Evolutionary conservation across 176 grass and related monocot genomes (phyloP), one percentile per base, ranked within the genome.

Genomic region (Cenchrus fungigraminus): DNA sequence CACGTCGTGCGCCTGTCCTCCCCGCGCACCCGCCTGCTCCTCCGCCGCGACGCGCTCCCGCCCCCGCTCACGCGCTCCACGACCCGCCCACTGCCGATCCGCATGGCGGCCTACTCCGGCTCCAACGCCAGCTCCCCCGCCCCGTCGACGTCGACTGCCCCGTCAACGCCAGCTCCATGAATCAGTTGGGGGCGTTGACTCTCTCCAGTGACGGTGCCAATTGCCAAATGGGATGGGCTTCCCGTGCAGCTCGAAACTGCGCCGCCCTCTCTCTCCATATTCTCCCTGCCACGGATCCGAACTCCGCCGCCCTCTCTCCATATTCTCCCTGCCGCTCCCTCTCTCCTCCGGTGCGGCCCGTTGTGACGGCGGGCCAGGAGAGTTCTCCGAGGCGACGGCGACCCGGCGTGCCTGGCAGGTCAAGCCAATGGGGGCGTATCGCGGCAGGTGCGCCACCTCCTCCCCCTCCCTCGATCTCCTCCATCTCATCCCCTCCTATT

Each of bases 81-180:
- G 0, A 0, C 65, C 59, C 77, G 7, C 60, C 68, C 67, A 50
- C 25, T 25, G 25, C 80, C 47, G 11, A 12, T 63, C 62, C 85
- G 85, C 70, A 91, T 91, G 89, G 86, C 89, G 53, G 76, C 89
- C 62, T 55, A 70, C 3, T 87, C 89, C 62, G 77, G 65, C 60
- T 84, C 80, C 86, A 82, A 65, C 62, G 78, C 83, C 83, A 86
- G 67, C 79, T 79, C 89, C 75, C 53, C 89, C 34, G 69, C 83
- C 64, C 87, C 83, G 25, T 67, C 50, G 65, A 67, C 72, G 45
- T 82, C 87, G 50, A 20, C 77, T 11, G 64, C 91, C 55, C 22
- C 52, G 14, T 58, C 25, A 25, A 25, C 25, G 25, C 25, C 25
- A 25, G 19, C 40, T 45, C 3, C 17, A 9, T 67, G 12, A 66